Evolutionary conservation across 805 yeast species (phyloP).

Genomic region (Wickerhamomyces ciferrii): DNA sequence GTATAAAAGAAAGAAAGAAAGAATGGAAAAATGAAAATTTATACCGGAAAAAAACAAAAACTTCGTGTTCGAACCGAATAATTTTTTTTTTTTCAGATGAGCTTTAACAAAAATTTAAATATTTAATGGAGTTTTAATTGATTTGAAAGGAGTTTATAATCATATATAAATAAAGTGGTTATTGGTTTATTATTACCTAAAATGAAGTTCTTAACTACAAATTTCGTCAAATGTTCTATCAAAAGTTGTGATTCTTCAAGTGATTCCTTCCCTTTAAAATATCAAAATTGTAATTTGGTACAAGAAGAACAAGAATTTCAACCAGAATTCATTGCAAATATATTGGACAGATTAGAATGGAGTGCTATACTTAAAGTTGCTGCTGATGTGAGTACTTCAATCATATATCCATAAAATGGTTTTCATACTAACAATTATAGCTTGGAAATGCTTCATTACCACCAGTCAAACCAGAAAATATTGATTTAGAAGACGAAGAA

Average conservation of each 20-base stretch:
- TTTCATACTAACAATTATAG: slow-evolving; percentile 6
- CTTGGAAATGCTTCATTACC: slow-evolving; percentile 62
- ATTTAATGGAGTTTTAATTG: no score
- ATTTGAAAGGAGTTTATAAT: no score
- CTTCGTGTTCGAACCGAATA: no score
- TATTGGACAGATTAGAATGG: slow-evolving; percentile 87
- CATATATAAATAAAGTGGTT: no score
- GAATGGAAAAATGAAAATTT: no score
- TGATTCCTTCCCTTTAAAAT: slow-evolving; percentile 77
- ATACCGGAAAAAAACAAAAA: no score
- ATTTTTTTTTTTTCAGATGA: no score
- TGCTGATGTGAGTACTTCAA: slow-evolving; percentile 42
- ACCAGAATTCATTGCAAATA: slow-evolving; percentile 70
- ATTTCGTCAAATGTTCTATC: slow-evolving; percentile 92
- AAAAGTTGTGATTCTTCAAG: slow-evolving; percentile 70
- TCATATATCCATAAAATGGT: no score
- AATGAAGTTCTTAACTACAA: slow-evolving; percentile 95
- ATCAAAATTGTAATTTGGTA: slow-evolving; percentile 60
- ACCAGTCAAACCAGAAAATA: slow-evolving; percentile 48
- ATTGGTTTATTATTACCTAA: no score
- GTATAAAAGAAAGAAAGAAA: no score
- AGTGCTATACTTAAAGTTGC: slow-evolving; percentile 76
- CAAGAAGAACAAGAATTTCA: slow-evolving; percentile 74
- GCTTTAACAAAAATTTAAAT: no score
- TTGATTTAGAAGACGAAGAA: slow-evolving; percentile 24